Conservation (phyloP, 148 eudicot species). For the Salicornia ramosissima region DNA sequence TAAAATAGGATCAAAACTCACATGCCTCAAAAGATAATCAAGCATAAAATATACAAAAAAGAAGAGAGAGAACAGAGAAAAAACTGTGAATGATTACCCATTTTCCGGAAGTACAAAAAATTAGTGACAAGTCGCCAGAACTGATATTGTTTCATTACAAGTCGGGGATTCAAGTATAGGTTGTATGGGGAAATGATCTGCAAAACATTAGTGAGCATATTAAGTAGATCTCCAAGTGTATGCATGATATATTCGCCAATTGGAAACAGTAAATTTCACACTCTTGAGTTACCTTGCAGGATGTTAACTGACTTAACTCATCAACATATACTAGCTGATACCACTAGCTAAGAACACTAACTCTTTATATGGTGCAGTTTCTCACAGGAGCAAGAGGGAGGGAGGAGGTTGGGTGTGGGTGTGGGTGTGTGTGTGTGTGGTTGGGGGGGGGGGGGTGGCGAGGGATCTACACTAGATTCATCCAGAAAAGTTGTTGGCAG, state of each 20-base stretch:
- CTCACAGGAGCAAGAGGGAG: too few species aligned
- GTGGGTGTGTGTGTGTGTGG: too few species aligned
- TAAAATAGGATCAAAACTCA: background rate
- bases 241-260: background rate
- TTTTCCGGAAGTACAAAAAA: slow-evolving; percentile 90
- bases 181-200: slow-evolving; percentile 93
- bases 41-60: background rate
- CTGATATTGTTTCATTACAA: slow-evolving; percentile 88
- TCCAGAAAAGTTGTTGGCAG: background rate
- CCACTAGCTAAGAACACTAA: background rate
- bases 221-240: background rate
- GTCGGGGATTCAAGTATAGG: slow-evolving; percentile 79
- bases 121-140: slow-evolving; percentile 92
- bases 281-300: background rate
- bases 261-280: background rate
- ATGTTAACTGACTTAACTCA: background rate
- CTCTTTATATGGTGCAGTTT: background rate
- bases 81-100: slow-evolving; percentile 50
- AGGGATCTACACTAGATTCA: background rate
- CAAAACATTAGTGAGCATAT: slow-evolving; percentile 20
- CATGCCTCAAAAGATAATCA: background rate
- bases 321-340: background rate
- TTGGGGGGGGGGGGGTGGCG: too few species aligned
- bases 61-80: slow-evolving; percentile 7
- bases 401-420: too few species aligned